These are phyloP conservation scores for Cylindrotheca fusiformis DNA, from an alignment of 108 stramenopile species.

Conservation along the genomic window DNA sequence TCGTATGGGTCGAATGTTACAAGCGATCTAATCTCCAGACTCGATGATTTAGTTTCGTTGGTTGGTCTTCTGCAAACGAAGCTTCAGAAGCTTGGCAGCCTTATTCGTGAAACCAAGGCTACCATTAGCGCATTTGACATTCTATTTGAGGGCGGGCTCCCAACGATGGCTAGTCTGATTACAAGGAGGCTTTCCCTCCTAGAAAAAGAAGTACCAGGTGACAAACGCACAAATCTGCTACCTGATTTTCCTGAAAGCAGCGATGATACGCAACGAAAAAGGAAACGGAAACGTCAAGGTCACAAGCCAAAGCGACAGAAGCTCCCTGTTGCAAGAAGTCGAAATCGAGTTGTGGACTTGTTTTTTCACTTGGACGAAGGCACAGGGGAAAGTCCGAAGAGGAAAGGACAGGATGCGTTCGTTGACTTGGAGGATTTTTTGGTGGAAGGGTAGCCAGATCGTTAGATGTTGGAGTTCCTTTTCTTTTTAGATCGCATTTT, in stretches of 20 bases:
- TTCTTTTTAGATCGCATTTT: too few relatives aligned
- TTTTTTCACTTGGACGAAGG: constrained; percentile 30
- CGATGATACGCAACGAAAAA: constrained; percentile 1
- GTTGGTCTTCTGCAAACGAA: constrained; percentile 17
- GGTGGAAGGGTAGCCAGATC: constrained; percentile 50
- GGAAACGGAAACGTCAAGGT: constrained; percentile 6
- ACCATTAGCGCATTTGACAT: constrained; percentile 2
- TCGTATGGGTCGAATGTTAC: not conserved
- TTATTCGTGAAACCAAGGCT: not conserved
- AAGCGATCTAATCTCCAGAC: not conserved
- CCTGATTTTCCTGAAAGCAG: constrained; percentile 22
- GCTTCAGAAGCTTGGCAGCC: constrained; percentile 12
- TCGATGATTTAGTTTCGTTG: constrained; percentile 3
- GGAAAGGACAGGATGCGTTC: constrained; percentile 28
- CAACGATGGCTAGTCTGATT: constrained; percentile 4
- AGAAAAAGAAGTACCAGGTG: constrained; percentile 1
- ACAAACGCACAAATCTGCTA: not conserved
- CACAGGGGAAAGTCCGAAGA: constrained; percentile 4
- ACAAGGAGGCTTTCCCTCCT: constrained; percentile 8
- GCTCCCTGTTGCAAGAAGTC: constrained; percentile 16
- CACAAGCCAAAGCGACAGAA: not conserved
- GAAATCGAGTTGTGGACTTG: constrained; percentile 42
- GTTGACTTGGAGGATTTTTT: constrained; percentile 52
- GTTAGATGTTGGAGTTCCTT: too few relatives aligned
- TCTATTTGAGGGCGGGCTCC: not conserved